Conservation (phyloP, 768 basidiomycete genomes). For the Trametes cingulata region DNA sequence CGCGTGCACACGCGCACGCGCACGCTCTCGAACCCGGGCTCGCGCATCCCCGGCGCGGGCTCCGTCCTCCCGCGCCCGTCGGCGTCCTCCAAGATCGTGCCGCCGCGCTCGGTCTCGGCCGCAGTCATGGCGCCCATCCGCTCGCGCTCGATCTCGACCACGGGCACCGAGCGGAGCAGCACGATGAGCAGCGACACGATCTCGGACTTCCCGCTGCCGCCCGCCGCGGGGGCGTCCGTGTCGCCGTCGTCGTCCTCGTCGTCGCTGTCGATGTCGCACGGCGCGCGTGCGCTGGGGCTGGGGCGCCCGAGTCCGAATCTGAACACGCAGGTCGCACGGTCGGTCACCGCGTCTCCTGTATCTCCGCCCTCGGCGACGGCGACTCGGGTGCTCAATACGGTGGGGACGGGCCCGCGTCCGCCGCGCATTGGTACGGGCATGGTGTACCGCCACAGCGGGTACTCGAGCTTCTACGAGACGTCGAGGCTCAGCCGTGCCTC, state of each 20-base stretch:
- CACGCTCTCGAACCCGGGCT: slow-evolving; percentile 18
- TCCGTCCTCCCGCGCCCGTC: background rate
- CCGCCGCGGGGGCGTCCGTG: background rate
- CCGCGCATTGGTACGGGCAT: slow-evolving; percentile 71
- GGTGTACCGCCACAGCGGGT: slow-evolving; percentile 46
- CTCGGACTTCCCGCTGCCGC: slow-evolving; percentile 14
- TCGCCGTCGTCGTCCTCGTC: background rate
- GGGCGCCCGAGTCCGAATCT: background rate
- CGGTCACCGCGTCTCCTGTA: background rate
- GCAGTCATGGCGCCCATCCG: slow-evolving; percentile 14
- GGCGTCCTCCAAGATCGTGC: slow-evolving; percentile 1
- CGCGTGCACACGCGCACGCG: slow-evolving; percentile 8
- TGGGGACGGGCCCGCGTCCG: slow-evolving; percentile 34
- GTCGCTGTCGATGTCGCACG: background rate
- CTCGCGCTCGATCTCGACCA: slow-evolving; percentile 3
- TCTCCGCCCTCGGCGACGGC: slow-evolving; percentile 14
- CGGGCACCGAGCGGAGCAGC: background rate
- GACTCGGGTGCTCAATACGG: slow-evolving; percentile 17
- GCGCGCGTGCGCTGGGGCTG: background rate
- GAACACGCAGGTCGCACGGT: slow-evolving; percentile 8
- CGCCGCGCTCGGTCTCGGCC: slow-evolving; percentile 11
- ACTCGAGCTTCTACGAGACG: slow-evolving; percentile 22
- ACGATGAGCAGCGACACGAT: slow-evolving; percentile 2
- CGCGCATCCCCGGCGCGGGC: background rate
- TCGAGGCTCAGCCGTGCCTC: slow-evolving; percentile 18